phyloP scores from a whole-genome alignment of 78 protist species.

The Monocercomonoides exilis region DNA sequence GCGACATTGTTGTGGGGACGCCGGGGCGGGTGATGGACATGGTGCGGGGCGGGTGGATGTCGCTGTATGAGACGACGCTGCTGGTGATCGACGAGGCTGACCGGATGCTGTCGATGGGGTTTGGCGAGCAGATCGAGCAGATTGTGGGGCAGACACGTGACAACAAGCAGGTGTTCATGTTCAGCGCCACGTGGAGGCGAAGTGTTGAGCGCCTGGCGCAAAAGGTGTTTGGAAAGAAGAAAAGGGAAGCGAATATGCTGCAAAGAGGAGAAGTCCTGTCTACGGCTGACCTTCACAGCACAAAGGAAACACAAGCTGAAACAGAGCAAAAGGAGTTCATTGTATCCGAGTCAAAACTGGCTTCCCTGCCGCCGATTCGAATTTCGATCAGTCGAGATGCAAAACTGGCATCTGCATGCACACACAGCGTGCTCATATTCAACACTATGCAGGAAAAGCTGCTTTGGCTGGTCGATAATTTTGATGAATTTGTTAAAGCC shows the following conservation, averaged over 20 bases:
- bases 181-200: constrained; percentile 31
- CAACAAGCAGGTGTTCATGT: constrained; percentile 21
- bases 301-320: no score
- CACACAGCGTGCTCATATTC: neutral
- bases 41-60: neutral
- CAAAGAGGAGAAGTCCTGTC: no score
- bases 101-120: constrained; percentile 18
- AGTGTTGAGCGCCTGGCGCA: constrained; percentile 19
- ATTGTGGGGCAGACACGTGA: constrained; percentile 6
- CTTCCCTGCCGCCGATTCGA: neutral
- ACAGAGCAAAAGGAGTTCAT: neutral
- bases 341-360: neutral
- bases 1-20: constrained; percentile 5
- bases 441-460: neutral
- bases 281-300: neutral
- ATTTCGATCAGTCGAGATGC: no score
- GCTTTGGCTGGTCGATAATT: neutral
- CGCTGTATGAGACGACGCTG: neutral
- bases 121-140: neutral
- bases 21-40: constrained; percentile 23
- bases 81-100: constrained; percentile 20
- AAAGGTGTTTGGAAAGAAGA: neutral
- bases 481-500: neutral
- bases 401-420: neutral
- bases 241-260: neutral